Base-by-base conservation (phyloP, 202 grass and related monocot species). In the Alloteropsis angusta region DNA sequence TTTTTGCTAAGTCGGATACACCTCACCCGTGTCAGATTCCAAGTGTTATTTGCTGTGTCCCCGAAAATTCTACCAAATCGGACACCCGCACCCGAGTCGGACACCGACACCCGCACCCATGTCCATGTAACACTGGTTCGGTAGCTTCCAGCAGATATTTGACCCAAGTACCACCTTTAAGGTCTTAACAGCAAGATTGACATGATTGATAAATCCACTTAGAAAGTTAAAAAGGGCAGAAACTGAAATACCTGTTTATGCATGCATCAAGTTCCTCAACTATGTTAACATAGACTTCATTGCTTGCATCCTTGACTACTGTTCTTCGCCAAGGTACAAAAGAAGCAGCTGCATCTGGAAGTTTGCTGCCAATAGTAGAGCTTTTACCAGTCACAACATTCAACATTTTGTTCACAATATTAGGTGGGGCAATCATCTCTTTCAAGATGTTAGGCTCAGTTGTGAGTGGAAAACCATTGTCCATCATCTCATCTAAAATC, bases 401-500 rank as follows among this genome's bases (percentile, higher is more conserved):
- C 52, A 98, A 50, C 89, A 98, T 86, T 84, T 98, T 98, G 56
- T 76, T 94, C 34, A 94, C 89, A 32, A 98, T 79, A 75, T 87
- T 92, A 74, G 95, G 95, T 17, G 82, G 87, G 0, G 81, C 47
- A 65, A 98, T 84, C 87, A 98, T 87, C 41, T 98, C 95, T 79
- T 91, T 87, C 55, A 98, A 87, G 38, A 94, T 80, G 14, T 92
- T 98, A 76, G 87, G 89, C 82, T 98, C 95, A 15, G 95, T 98
- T 23, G 89, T 98, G 30, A 94, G 87, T 7, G 95, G 95, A 87
- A 92, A 92, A 23, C 95, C 91, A n/a, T 98, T 94, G 82, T 98
- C 95, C 92, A 94, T 92, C 95, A 98, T 98, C 82, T 98, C 95
- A 84, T 98, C 95, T 56, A 97, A 79, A 80, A 97, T 80, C 94